phyloP scores from a whole-genome alignment of 2,329 filamentous ascomycete species.

The Dactylellina drechsleri region DNA sequence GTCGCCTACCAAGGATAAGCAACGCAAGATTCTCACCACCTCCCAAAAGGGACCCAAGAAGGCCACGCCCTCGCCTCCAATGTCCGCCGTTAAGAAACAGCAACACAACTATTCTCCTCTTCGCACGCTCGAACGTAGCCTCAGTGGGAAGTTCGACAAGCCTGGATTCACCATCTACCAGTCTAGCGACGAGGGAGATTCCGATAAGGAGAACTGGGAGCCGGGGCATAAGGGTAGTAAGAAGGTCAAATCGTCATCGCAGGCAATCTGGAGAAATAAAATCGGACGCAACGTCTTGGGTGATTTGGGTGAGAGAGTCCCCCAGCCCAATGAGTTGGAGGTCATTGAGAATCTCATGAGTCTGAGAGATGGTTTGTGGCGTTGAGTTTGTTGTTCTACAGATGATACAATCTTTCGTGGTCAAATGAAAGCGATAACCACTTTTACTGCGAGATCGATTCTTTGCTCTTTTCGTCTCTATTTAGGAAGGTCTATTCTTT shows the following conservation, averaged over 20 bases:
- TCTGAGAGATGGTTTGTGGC: constrained; percentile 45
- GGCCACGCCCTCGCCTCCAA: constrained; percentile 36
- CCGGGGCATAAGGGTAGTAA: constrained; percentile 29
- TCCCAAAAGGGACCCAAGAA: constrained; percentile 47
- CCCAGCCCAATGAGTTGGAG: constrained; percentile 49
- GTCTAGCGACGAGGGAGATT: constrained; percentile 48
- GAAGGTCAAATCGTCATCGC: constrained; percentile 26
- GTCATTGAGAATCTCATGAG: constrained; percentile 53
- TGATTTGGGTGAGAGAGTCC: constrained; percentile 41
- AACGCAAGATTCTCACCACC: constrained; percentile 43
- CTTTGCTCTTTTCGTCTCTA: neutral
- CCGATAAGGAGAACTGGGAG: constrained; percentile 52
- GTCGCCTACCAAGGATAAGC: constrained; percentile 39
- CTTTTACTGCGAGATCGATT: constrained; percentile 8
- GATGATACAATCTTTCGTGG: neutral
- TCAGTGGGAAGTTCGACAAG: constrained; percentile 42
- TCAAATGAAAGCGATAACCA: neutral
- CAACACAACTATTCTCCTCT: constrained; percentile 33
- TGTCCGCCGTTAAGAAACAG: constrained; percentile 40
- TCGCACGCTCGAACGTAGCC: constrained; percentile 21
- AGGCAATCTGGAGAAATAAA: constrained; percentile 41
- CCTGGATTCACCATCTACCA: constrained; percentile 50
- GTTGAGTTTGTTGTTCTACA: constrained; percentile 19
- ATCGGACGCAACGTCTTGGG: constrained; percentile 25
- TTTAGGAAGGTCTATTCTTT: constrained; percentile 3